Percentiles rank a stretch among this genome's conserved stretches.
Conservation (phyloP, 306 rosid genomes). For the Vigna radiata region DNA sequence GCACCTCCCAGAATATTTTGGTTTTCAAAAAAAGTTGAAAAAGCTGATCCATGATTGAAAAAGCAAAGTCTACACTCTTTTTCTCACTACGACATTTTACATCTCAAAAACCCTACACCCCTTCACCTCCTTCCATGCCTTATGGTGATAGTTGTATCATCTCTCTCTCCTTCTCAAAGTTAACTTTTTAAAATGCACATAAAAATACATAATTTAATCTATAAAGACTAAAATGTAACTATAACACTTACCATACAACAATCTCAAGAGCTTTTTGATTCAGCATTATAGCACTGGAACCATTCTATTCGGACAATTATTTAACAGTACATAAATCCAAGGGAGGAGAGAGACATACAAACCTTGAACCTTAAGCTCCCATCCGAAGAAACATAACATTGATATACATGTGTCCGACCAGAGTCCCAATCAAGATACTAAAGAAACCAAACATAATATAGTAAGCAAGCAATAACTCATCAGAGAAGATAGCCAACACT, state of each 20-base stretch:
- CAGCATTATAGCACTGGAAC: slow-evolving; percentile 22
- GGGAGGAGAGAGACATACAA: slow-evolving; percentile 34
- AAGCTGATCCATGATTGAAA: no score
- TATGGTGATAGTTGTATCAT: no score
- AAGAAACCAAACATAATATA: slow-evolving; percentile 33
- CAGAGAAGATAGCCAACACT: slow-evolving; percentile 7
- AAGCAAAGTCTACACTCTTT: no score
- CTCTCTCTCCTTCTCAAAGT: no score
- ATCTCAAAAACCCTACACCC: no score
- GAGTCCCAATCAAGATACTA: slow-evolving; percentile 76
- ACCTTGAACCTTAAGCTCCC: slow-evolving; percentile 79
- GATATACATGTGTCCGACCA: slow-evolving; percentile 55
- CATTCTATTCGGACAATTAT: background rate
- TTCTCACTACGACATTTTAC: no score
- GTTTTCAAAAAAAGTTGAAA: no score
- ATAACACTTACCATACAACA: slow-evolving; percentile 7
- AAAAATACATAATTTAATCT: slow-evolving; percentile 6
- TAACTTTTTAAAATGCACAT: background rate
- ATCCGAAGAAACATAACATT: slow-evolving; percentile 61
- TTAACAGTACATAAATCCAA: background rate
- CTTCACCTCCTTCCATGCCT: no score
- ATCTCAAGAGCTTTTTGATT: background rate
- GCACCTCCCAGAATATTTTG: no score
- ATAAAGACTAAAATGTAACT: background rate
- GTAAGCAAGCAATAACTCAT: slow-evolving; percentile 4